Base-by-base conservation (phyloP, 176 grass and related monocot genomes). In the Oryza officinalis region DNA sequence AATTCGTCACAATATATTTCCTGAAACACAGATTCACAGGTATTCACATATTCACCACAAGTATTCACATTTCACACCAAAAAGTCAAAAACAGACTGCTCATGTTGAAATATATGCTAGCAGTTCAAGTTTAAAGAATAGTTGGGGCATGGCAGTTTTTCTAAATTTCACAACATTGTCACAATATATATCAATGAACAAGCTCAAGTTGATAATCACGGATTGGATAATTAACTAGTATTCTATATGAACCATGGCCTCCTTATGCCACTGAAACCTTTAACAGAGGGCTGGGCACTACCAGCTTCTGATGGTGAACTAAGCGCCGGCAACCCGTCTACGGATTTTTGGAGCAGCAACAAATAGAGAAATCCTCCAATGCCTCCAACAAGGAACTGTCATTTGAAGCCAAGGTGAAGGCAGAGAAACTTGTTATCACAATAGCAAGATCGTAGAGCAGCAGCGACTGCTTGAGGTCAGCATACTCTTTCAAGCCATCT, bases 301-400 rank as follows among this genome's bases (percentile, higher is more conserved):
- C 49, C 52, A 69, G 41, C 64, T 68, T 89, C 86, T 38, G 90
- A 75, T 63, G 83, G n/a, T 7, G 84, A 83, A 79, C 17, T 74
- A 30, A 88, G 74, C 28, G 67, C 72, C 4, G 87, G 87, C 38
- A 98, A 88, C 61, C 86, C 87, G 71, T 95, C 96, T 3, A 93
- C 96, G 4, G 96, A 95, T 65, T 80, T 91, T 70, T 98, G 93
- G 31, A 98, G 81, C 18, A 93, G 79, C 81, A 98, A 60, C 15
- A 98, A 72, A 81, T 98, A 95, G 40, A 98, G 79, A 73, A 95
- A 95, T 33, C 96, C 96, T 86, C 86, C 87, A 60, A 93, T 83
- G 27, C 96, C 93, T 33, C 96, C 96, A 2, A 93, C 63, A 30
- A 98, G 74, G 81, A 87, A 98, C 67, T 86, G 40, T 92, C 92